Evolutionary conservation across 148 eudicot species (phyloP), one percentile per base, ranked within the genome.

Genomic region (Chenopodium suecicum): DNA sequence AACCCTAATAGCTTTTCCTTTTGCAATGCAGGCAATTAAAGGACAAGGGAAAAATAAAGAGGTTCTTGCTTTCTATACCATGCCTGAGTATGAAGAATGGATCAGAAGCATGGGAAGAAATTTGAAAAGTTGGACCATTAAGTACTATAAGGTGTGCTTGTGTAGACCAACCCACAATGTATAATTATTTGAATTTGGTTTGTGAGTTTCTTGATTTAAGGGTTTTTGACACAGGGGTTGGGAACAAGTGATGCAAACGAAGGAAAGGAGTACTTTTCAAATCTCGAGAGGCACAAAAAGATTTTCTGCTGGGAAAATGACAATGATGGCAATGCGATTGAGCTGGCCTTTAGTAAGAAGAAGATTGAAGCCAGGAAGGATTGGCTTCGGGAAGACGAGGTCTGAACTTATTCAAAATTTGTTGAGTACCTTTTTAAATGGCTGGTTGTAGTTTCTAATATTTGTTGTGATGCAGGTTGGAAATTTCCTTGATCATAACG

Each of bases 261-360:
- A 92, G 99, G 92, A 41, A 91, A 86, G 79, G 93, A 91, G 82
- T 96, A 96, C 82, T 96, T 96, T 76, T 47, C 62, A 13, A 91
- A 90, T 84, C 92, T 96, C 66, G 81, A 69, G 20, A 90, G 29
- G 79, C 93, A 96, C 87, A 90, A 86, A 83, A 96, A 96, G 82
- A 89, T 89, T 77, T 96, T 96, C 70, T 69, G 88, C 17, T 96
- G 97, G 97, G 88, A n/a, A n/a, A 88, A 92, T 81, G 90, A 89
- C 0, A 84, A 90, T 72, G 99, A 96, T 84, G 94, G 93, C 32
- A 97, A 91, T 31, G 94, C 98, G 20, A 96, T 94, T 81, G 99
- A 96, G 88, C 92, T 96, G 79, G 99, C 99, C 66, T 96, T 96
- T 58, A 96, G 99, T 78, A 96, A 92, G 85, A 96, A 96, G 85